Percentiles rank a stretch among this genome's conserved stretches.
phyloP scores from a whole-genome alignment of 2,329 filamentous ascomycete genomes.

The Claviceps capensis region DNA sequence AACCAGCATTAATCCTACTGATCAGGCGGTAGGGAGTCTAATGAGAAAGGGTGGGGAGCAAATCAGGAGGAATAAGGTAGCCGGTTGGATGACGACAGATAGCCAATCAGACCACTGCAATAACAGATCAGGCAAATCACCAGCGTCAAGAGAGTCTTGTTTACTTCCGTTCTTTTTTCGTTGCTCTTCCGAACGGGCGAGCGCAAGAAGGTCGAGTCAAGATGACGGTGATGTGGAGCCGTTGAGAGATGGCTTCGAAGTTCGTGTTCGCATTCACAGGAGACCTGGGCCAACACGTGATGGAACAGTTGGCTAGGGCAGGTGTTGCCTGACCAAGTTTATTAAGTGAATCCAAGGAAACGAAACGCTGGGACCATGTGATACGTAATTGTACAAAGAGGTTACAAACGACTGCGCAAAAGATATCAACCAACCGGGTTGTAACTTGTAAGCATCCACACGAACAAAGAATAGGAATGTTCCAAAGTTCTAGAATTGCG shows the following conservation, averaged over 20 bases:
- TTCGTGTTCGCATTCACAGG: conserved; percentile 7
- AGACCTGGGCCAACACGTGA: background rate
- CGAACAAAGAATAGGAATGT: background rate
- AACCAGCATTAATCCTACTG: conserved; percentile 6
- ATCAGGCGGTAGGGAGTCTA: conserved; percentile 1
- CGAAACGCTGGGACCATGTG: too few species aligned
- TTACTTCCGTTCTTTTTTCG: background rate
- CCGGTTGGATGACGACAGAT: background rate
- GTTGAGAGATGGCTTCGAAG: background rate
- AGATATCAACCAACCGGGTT: background rate
- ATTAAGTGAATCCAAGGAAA: too few species aligned
- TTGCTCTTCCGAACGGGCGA: background rate
- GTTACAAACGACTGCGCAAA: background rate
- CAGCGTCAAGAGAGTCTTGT: conserved; percentile 4
- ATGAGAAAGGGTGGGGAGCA: conserved; percentile 2
- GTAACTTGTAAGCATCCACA: background rate
- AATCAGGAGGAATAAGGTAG: conserved; percentile 1
- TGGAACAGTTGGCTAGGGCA: background rate
- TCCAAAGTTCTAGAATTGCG: background rate
- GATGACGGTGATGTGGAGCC: conserved; percentile 2
- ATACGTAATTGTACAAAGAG: too few species aligned
- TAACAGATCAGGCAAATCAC: conserved; percentile 6
- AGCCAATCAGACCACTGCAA: conserved; percentile 12
- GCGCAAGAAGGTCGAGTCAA: background rate
- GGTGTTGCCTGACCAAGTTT: background rate